Conservation (phyloP, 176 grass and related monocot species). For the Urochloa ruziziensis region DNA sequence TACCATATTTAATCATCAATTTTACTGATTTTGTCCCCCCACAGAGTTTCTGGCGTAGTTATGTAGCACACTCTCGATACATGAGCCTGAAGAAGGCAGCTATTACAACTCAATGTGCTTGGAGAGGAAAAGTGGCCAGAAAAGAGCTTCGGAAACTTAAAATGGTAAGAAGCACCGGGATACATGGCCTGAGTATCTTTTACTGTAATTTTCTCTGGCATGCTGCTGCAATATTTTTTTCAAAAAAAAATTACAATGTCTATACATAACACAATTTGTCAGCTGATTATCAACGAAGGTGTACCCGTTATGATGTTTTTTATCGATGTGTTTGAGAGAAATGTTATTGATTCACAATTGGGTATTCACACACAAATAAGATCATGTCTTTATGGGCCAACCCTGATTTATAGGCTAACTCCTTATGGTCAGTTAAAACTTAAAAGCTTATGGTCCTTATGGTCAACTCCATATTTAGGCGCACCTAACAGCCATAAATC, state of each 20-base stretch:
- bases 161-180: conserved; percentile 58
- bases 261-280: background rate
- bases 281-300: background rate
- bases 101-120: conserved; percentile 83
- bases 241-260: background rate
- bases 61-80: conserved; percentile 60
- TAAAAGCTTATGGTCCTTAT: background rate
- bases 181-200: conserved; percentile 5
- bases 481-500: conserved; percentile 6
- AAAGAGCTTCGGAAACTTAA: conserved; percentile 91
- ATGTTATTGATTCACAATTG: background rate
- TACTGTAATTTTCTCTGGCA: background rate
- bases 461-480: background rate
- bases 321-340: too few species aligned
- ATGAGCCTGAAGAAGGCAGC: conserved; percentile 72
- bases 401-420: background rate
- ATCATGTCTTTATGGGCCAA: background rate
- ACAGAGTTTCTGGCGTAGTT: conserved; percentile 70
- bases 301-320: background rate
- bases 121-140: conserved; percentile 88
- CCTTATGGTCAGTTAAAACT: background rate
- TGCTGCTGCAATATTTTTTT: conserved; percentile 17
- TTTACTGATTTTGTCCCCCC: conserved; percentile 24
- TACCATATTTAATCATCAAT: conserved; percentile 17
- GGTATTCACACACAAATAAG: background rate